A percentile compares a stretch with the other conserved stretches of the same genome.
Evolutionary conservation across 768 basidiomycete genomes (phyloP).

Genomic region (Cystofilobasidium macerans): DNA sequence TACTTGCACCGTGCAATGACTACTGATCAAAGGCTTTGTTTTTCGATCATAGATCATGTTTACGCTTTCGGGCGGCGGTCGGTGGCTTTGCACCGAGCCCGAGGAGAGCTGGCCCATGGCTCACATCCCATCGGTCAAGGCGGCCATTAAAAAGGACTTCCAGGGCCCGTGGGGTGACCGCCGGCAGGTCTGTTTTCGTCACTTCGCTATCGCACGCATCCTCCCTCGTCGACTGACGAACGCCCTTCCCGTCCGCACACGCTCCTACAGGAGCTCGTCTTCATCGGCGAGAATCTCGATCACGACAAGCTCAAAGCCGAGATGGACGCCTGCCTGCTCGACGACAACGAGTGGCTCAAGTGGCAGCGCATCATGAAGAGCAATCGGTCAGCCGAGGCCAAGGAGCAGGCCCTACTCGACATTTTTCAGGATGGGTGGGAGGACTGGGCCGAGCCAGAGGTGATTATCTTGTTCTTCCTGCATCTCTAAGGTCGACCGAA

Average conservation of each 20-base stretch:
- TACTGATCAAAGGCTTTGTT: too few species aligned
- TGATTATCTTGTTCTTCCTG: neutral
- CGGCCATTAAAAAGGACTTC: slow-evolving; percentile 36
- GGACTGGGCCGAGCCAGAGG: slow-evolving; percentile 29
- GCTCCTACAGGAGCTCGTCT: slow-evolving; percentile 29
- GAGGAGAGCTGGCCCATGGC: slow-evolving; percentile 31
- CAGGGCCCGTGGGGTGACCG: slow-evolving; percentile 38
- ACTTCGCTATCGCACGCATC: too few species aligned
- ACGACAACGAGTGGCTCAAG: slow-evolving; percentile 33
- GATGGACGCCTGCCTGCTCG: slow-evolving; percentile 32
- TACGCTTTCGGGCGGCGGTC: slow-evolving; percentile 33
- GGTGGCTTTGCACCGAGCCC: slow-evolving; percentile 34
- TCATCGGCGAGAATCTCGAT: slow-evolving; percentile 29
- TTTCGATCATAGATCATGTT: slow-evolving; percentile 29
- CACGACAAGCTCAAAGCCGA: slow-evolving; percentile 30
- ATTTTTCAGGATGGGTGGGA: slow-evolving; percentile 37
- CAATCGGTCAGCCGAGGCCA: slow-evolving; percentile 24
- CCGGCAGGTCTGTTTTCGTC: too few species aligned
- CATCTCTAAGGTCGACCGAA: neutral
- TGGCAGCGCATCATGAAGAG: slow-evolving; percentile 32
- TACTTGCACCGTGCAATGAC: too few species aligned
- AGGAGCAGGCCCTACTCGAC: slow-evolving; percentile 32
- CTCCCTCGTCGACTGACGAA: too few species aligned
- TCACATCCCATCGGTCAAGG: slow-evolving; percentile 9
- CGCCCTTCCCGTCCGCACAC: too few species aligned